Evolutionary conservation across 176 grass and related monocot species (phyloP).

Genomic region (Hordeum marinum): DNA sequence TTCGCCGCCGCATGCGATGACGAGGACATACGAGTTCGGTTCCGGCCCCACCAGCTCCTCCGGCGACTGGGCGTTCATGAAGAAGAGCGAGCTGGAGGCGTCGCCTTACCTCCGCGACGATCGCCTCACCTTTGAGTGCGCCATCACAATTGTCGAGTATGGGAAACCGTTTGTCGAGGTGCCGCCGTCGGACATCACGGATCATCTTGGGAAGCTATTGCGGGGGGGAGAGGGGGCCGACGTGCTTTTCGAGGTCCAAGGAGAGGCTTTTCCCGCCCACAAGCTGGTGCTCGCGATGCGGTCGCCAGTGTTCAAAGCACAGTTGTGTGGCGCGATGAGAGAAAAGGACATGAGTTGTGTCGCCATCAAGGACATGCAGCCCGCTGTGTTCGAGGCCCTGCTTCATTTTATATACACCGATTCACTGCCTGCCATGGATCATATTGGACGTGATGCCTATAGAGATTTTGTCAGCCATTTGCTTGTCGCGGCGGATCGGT

Average conservation of each 20-base stretch:
- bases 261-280: not conserved
- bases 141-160: not conserved
- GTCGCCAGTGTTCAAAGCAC: not conserved
- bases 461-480: not conserved
- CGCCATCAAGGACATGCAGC: not conserved
- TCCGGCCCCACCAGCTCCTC: not conserved
- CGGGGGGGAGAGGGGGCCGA: not conserved
- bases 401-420: not conserved
- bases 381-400: not conserved
- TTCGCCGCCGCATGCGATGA: not conserved
- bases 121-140: not conserved
- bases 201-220: not conserved
- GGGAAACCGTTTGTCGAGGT: not conserved
- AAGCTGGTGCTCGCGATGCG: not conserved
- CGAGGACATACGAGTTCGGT: not conserved
- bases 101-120: not conserved
- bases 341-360: not conserved
- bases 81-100: not conserved
- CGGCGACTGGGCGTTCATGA: not conserved
- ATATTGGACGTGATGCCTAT: not conserved
- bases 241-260: not conserved
- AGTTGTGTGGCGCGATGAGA: not conserved
- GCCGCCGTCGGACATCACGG: not conserved
- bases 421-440: not conserved
- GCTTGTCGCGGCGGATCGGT: not conserved